Evolutionary conservation across 345 rosid species (phyloP).

Genomic region (Populus ilicifolia): DNA sequence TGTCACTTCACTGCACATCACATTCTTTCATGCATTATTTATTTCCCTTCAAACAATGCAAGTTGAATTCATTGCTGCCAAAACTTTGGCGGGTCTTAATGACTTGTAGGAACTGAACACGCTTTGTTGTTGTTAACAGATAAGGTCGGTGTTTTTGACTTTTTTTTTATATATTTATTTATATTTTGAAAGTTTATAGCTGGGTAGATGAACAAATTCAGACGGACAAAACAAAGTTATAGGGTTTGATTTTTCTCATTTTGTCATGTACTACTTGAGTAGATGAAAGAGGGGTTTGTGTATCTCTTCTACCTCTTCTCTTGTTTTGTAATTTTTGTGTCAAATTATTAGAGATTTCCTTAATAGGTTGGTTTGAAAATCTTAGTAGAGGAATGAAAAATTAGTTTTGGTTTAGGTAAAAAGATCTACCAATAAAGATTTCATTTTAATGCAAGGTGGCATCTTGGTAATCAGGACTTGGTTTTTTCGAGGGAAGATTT

Average conservation of each 20-base stretch:
- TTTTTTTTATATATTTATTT: not conserved
- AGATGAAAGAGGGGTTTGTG: not conserved
- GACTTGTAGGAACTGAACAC: not conserved
- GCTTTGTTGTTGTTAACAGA: conserved; percentile 31
- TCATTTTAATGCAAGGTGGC: conserved; percentile 14
- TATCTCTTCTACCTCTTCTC: not conserved
- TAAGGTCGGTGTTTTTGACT: conserved; percentile 26
- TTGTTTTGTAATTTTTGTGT: conserved; percentile 1
- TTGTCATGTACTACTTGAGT: not conserved
- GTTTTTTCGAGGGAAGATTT: conserved; percentile 5
- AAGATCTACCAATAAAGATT: conserved; percentile 38
- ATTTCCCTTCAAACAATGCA: conserved; percentile 18
- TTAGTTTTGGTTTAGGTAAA: conserved; percentile 39
- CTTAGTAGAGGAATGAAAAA: conserved; percentile 14
- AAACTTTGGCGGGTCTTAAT: not conserved
- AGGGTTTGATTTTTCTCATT: not conserved
- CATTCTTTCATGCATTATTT: not conserved
- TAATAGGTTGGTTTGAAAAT: conserved; percentile 34
- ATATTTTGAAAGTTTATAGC: conserved; percentile 19
- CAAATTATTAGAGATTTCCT: not conserved
- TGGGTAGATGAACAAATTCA: conserved; percentile 60
- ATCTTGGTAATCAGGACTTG: conserved; percentile 13
- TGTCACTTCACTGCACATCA: not conserved
- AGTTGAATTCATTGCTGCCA: not conserved
- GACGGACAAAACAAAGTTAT: conserved; percentile 41